These are phyloP conservation scores for Tetrahymena elliotti DNA, from an alignment of 73 alveolate genomes.

Conservation along the genomic window DNA sequence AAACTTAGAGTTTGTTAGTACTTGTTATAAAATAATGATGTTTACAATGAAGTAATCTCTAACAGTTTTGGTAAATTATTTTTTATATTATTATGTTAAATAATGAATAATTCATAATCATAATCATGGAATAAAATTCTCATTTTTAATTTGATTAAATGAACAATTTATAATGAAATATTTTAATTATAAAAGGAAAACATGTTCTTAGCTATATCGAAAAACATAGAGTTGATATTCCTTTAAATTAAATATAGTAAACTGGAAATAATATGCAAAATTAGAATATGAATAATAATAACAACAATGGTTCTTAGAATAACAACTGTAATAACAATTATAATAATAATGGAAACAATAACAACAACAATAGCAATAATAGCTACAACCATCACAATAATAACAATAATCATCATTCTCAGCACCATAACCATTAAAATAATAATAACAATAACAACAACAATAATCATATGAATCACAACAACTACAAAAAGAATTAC, in stretches of 20 bases:
- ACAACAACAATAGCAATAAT: background rate
- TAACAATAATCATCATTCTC: background rate
- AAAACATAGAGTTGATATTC: background rate
- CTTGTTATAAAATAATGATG: background rate
- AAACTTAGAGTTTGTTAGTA: background rate
- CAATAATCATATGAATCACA: background rate
- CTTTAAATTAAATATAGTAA: background rate
- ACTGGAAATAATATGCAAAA: background rate
- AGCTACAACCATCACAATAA: background rate
- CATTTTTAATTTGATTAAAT: too few relatives aligned
- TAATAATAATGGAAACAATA: background rate
- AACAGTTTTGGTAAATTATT: background rate
- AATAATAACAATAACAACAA: background rate
- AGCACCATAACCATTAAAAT: background rate
- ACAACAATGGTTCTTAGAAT: background rate
- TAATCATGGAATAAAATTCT: too few relatives aligned
- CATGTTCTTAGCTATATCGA: background rate
- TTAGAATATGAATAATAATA: background rate
- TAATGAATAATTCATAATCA: too few relatives aligned
- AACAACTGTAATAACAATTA: background rate
- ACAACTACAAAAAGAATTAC: background rate
- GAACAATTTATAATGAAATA: background rate
- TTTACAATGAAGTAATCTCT: background rate
- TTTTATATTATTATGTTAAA: too few relatives aligned
- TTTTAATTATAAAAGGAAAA: background rate